A percentile compares a stretch with the other conserved stretches of the same genome.
Conservation (phyloP, 1,284 basidiomycete species). For the Apiotrichum sp. region DNA sequence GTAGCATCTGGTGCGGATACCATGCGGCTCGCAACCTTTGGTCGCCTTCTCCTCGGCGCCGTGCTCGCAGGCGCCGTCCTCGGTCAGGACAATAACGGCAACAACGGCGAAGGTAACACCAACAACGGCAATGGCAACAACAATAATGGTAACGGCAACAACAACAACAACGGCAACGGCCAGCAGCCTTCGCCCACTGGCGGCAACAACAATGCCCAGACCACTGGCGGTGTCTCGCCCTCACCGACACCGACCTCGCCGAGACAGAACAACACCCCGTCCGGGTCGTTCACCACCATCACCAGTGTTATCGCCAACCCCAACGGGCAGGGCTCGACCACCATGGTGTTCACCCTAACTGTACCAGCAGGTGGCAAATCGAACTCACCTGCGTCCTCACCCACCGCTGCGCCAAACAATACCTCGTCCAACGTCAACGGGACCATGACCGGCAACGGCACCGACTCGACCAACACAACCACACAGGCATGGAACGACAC, state of each 20-base stretch:
- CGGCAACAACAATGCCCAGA: neutral
- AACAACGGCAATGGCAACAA: neutral
- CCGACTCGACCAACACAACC: conserved; percentile 14
- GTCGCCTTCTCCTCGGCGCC: neutral
- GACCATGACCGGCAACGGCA: conserved; percentile 6
- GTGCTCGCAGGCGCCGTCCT: neutral
- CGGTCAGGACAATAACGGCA: conserved; percentile 4
- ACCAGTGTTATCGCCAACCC: conserved; percentile 27
- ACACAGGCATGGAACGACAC: conserved; percentile 38
- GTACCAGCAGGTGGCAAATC: conserved; percentile 12
- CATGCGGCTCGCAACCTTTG: conserved; percentile 7
- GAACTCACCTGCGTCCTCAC: no score
- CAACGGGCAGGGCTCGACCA: conserved; percentile 6
- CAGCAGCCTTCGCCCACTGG: neutral
- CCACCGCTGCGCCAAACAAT: neutral
- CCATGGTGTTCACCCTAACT: conserved; percentile 19
- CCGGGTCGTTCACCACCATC: conserved; percentile 24
- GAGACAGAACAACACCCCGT: neutral
- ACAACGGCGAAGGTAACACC: neutral
- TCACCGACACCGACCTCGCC: neutral
- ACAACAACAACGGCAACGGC: no score
- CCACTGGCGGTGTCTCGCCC: neutral
- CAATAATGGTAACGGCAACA: neutral
- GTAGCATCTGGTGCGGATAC: neutral
- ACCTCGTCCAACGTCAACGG: neutral